Evolutionary conservation across 768 basidiomycete genomes (phyloP).

Genomic region (Boletus bicolor): DNA sequence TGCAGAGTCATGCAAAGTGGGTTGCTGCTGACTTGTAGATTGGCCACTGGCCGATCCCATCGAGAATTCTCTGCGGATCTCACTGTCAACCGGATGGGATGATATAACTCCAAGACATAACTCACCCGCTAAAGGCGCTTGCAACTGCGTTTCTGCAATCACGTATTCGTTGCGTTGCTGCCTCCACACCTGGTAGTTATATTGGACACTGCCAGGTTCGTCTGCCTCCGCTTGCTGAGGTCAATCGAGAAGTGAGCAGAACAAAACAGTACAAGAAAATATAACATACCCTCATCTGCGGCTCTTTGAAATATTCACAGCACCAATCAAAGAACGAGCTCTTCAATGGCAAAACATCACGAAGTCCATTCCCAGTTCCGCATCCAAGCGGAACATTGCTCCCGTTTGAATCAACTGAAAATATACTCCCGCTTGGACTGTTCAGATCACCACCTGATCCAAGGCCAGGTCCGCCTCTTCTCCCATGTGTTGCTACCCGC

Average conservation of each 20-base stretch:
- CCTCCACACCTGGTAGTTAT: constrained; percentile 95
- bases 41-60: constrained; percentile 75
- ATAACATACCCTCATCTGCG: constrained; percentile 88
- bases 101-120: constrained; percentile 24
- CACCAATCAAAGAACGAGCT: constrained; percentile 96
- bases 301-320: constrained; percentile 95
- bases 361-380: constrained; percentile 76
- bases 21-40: constrained; percentile 53
- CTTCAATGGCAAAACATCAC: constrained; percentile 85
- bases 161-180: constrained; percentile 86
- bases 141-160: constrained; percentile 60
- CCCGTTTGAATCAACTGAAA: constrained; percentile 68
- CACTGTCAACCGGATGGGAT: background rate
- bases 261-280: background rate
- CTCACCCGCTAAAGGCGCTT: constrained; percentile 75
- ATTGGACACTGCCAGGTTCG: constrained; percentile 90
- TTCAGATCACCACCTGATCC: constrained; percentile 43
- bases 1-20: constrained; percentile 86
- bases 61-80: constrained; percentile 47
- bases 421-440: constrained; percentile 74
- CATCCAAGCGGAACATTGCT: constrained; percentile 71
- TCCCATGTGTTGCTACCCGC: constrained; percentile 37
- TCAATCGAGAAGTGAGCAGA: constrained; percentile 12
- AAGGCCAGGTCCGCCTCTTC: constrained; percentile 40
- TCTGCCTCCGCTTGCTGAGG: constrained; percentile 87